Percentiles rank a stretch among this genome's conserved stretches.
phyloP scores from a whole-genome alignment of 441 rosid genomes.

The Melastoma candidum region DNA sequence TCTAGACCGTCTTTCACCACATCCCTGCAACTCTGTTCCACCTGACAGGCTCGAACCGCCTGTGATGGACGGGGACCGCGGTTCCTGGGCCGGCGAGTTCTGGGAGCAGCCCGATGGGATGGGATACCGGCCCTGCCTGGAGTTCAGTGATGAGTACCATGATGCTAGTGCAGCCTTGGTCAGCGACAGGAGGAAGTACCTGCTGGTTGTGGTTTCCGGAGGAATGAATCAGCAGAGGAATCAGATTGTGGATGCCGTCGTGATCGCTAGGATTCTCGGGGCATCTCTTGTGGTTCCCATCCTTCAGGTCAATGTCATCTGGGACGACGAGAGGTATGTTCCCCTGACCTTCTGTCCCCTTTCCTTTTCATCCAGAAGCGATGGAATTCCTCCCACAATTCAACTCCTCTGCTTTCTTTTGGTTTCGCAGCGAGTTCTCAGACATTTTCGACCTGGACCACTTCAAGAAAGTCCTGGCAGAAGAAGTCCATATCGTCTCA shows the following conservation, averaged over 20 bases:
- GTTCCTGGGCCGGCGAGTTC: slow-evolving; percentile 26
- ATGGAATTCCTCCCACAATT: too few relatives aligned
- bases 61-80: slow-evolving; percentile 5
- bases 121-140: slow-evolving; percentile 77
- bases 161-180: slow-evolving; percentile 31
- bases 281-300: slow-evolving; percentile 93
- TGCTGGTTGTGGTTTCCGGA: slow-evolving; percentile 84
- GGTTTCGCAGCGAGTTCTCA: slow-evolving; percentile 69
- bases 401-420: not conserved
- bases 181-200: slow-evolving; percentile 45
- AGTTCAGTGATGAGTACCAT: slow-evolving; percentile 42
- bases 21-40: too few relatives aligned
- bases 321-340: slow-evolving; percentile 90
- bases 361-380: too few relatives aligned
- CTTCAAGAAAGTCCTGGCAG: slow-evolving; percentile 65
- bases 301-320: slow-evolving; percentile 85
- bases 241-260: slow-evolving; percentile 95
- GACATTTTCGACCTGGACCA: slow-evolving; percentile 90
- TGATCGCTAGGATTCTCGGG: slow-evolving; percentile 88
- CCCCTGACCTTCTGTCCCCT: not conserved
- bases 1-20: too few relatives aligned
- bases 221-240: slow-evolving; percentile 98
- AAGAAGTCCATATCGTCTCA: slow-evolving; percentile 74
- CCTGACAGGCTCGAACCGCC: too few relatives aligned
- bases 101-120: slow-evolving; percentile 94